phyloP scores from a whole-genome alignment of 768 basidiomycete species.

The Lactarius deliciosus region DNA sequence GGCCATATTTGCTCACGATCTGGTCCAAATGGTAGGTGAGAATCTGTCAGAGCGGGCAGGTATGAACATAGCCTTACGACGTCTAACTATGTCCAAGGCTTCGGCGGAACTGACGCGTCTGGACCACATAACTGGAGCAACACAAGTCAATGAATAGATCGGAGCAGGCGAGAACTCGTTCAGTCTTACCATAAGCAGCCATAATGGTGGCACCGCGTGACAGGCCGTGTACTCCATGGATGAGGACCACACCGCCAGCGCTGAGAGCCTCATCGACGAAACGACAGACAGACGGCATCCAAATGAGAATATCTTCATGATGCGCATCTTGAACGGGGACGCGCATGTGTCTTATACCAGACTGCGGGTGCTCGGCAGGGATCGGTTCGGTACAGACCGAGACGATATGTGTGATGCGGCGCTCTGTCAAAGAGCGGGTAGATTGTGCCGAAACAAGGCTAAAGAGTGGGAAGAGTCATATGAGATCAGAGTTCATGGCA shows the following conservation, averaged over 20 bases:
- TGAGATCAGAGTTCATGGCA: constrained; percentile 12
- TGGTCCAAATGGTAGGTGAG: constrained; percentile 1
- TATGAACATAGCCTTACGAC: constrained; percentile 20
- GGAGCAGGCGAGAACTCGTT: background rate
- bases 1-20: constrained; percentile 31
- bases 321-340: constrained; percentile 41
- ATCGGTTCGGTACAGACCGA: constrained; percentile 70
- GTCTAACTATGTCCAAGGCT: constrained; percentile 26
- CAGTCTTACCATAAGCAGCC: constrained; percentile 28
- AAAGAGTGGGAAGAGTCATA: background rate
- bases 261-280: constrained; percentile 30
- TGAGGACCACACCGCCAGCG: constrained; percentile 30
- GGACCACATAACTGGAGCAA: constrained; percentile 29
- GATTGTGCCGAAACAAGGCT: constrained; percentile 70
- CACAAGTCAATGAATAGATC: background rate
- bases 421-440: constrained; percentile 66
- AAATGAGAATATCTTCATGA: constrained; percentile 30
- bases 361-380: constrained; percentile 66
- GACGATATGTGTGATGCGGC: constrained; percentile 70
- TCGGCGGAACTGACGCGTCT: constrained; percentile 22
- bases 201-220: constrained; percentile 31
- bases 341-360: constrained; percentile 64
- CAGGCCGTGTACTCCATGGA: constrained; percentile 30
- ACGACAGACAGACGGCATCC: constrained; percentile 29
- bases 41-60: background rate